Base-by-base conservation (phyloP, 805 yeast species). In the Brettanomyces bruxellensis region DNA sequence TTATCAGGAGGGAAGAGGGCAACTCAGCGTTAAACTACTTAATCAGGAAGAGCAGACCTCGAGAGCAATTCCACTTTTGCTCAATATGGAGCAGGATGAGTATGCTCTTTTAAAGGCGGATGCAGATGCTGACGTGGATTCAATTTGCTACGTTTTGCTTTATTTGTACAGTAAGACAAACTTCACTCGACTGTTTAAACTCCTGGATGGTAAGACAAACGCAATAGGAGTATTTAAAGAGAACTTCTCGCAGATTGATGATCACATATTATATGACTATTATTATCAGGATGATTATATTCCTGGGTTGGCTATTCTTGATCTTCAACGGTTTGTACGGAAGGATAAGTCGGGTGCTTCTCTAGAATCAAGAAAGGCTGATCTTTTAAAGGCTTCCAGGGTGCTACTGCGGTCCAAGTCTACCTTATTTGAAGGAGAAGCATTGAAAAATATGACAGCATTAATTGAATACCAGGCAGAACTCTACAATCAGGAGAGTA, bases 1-100 rank as follows among this genome's bases (percentile, higher is more conserved):
- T 1, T 76, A 74, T 55, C 81, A 83, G 55, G 97, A 91, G 62
- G 98, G 98, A 1, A 70, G 98, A 25, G 60, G 74, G 9, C 69
- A 72, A 24, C 64, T 93, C 23, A 83, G 96, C 35, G 77, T 82
- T 45, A 67, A 73, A 40, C 62, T 93, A n/a, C 70, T 86, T 11
- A 73, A 79, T 43, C 63, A 79, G 48, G 98, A 93, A 57, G 82
- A 85, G 1, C 67, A 72, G 12, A 73, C 83, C 1, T 67, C 71
- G 5, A 72, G 76, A 47, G 85, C 83, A 51, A 75, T 88, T 1
- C 75, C 79, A 9, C 68, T 83, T 43, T 70, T 87, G 35, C 60
- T 88, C 24, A 79, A 76, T 23, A 81, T 86, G 72, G 46, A 49
- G 38, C 55, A 53, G 41, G 70, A 78, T 40, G 84, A 78, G 47